Conservation (phyloP, 2,329 filamentous ascomycete genomes). For the Bipolaris zeicola region DNA sequence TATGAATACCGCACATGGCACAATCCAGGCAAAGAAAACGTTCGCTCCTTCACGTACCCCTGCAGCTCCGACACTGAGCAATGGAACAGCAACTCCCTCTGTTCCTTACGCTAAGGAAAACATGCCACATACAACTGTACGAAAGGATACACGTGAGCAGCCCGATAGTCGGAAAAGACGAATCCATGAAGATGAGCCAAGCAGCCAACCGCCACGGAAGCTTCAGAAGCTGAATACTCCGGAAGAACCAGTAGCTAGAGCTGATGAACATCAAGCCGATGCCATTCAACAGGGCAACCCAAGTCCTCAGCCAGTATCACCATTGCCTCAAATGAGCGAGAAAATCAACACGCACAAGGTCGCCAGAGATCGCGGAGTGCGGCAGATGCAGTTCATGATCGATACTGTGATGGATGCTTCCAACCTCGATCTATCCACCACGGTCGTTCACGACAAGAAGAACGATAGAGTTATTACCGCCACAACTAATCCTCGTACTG, state of each 20-base stretch:
- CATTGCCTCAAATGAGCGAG: slow-evolving; percentile 10
- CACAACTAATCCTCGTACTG: background rate
- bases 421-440: slow-evolving; percentile 4
- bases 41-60: background rate
- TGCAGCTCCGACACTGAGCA: background rate
- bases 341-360: background rate
- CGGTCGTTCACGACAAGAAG: background rate
- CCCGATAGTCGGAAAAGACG: background rate
- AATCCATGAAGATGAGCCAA: background rate
- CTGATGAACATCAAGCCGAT: background rate
- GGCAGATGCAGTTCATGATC: background rate
- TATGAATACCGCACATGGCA: background rate
- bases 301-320: background rate
- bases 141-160: background rate
- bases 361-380: no score
- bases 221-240: slow-evolving; percentile 6
- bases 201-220: slow-evolving; percentile 1
- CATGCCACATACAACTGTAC: background rate
- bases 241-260: background rate
- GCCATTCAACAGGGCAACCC: background rate
- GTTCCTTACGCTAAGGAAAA: background rate
- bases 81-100: background rate
- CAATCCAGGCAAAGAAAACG: background rate
- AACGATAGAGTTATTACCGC: slow-evolving; percentile 9
- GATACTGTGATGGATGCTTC: background rate